Evolutionary conservation across 805 yeast genomes (phyloP), one percentile per base, ranked within the genome.

Genomic region (Lachancea dasiensis): DNA sequence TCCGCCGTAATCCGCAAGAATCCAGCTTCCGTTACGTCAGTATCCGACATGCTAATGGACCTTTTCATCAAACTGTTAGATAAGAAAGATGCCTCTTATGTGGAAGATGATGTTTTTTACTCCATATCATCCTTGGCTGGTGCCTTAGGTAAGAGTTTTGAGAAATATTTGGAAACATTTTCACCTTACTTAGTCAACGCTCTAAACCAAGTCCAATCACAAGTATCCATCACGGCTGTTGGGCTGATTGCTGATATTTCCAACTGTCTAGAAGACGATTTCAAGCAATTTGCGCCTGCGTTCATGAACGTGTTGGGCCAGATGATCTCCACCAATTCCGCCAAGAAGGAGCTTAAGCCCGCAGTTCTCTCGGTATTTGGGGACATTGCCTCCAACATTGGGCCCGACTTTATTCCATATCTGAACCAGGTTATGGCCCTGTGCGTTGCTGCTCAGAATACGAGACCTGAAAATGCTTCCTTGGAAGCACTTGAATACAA

Each of bases 171-270:
- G 79, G 79, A 75, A 39, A 72, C 83, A 5, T 86, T 92, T 59
- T 68, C 86, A 43, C 97, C 97, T 39, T 89, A 71, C 59, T 70
- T 92, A 58, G 77, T 79, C 13, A 71, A 72, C 44, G 95, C 95
- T 0, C 69, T 92, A 44, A 74, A 77, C 50, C 89, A 87, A 61
- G 77, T 83, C 6, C 95, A 86, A 26, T 78, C 86, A 4, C 83
- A 89, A 26, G 79, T 85, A 8, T 82, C 95, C 54, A 75, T 75
- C 46, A 85, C 95, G 4, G 95, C 97, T 3, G 87, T 92, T 40
- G 97, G 98, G 3, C 73, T 92, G 35, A 87, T 92, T 42, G 96
- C 96, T 14, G 98, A 92, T 64, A 80, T 90, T 49, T 76, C 94
- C 7, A 95, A 87, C 56, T 86, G 97, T 0, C 70, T 92, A 37